Base-by-base conservation (phyloP, 805 yeast species). In the Candida alai region DNA sequence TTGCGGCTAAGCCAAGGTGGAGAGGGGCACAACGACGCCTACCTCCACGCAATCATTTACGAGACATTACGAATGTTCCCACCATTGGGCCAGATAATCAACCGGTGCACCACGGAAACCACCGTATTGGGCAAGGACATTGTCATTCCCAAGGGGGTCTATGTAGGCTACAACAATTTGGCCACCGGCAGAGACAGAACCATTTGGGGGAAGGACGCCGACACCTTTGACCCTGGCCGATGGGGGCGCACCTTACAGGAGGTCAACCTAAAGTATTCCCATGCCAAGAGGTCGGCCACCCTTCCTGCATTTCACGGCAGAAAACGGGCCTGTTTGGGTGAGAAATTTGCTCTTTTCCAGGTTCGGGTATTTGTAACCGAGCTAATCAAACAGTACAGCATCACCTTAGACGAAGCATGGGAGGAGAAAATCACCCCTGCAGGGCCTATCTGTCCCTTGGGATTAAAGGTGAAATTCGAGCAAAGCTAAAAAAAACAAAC, bases 261-360 rank as follows among this genome's bases (percentile, higher is more conserved):
- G 7, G 58, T 76, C 3, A 46, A 48, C 21, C 48, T 44, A 15
- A 62, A 50, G 11, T 77, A 71, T 60, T 57, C 58, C 24, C 44
- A 42, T 11, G 62, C 73, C 6, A 76, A 76, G 45, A 58, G 70
- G 27, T 51, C 48, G n/a, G 64, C 72, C 6, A 60, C 58, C 6
- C 48, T 76, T 12, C 69, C 76, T 3, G 68, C 79, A 0, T 76
- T 76, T 41, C 82, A 76, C 48, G 83, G 83, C 5, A 68, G 81
- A 7, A 70, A 60, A 42, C 53, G 83, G 28, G 80, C 80, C 0
- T 77, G 83, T 48, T 49, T 77, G 13, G 83, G 83, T 4, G 82
- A 77, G 43, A 70, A 72, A 42, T 65, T 73, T 48, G 81, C 80
- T 1, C 51, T 76, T 6, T 50, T 54, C 24, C 75, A 74, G 44